Evolutionary conservation across 495 filamentous ascomycete species (phyloP).

Genomic region (Penicillium ucsense): DNA sequence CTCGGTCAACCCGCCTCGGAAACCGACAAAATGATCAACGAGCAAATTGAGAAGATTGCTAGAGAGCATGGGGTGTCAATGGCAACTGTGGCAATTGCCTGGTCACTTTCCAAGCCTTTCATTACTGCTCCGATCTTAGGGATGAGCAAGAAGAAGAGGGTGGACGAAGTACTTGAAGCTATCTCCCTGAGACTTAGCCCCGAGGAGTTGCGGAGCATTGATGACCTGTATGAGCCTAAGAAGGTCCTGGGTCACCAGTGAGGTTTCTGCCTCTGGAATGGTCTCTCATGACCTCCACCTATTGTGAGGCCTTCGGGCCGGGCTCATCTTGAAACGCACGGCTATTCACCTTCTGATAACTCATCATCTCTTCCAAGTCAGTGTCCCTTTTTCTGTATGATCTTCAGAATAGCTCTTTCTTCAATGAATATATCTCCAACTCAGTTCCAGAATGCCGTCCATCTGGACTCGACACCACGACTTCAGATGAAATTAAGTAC

Average conservation of each 20-base stretch:
- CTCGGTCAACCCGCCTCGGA: slow-evolving; percentile 13
- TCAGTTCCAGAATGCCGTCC: no score
- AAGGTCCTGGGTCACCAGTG: slow-evolving; percentile 8
- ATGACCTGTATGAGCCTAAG: slow-evolving; percentile 52
- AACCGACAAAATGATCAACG: slow-evolving; percentile 40
- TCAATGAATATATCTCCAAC: no score
- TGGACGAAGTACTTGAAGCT: slow-evolving; percentile 48
- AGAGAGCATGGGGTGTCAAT: slow-evolving; percentile 48
- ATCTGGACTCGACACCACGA: no score
- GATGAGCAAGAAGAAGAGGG: slow-evolving; percentile 45
- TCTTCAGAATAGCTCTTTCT: no score
- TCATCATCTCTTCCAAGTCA: no score
- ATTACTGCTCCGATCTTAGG: slow-evolving; percentile 54
- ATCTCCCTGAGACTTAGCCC: slow-evolving; percentile 39
- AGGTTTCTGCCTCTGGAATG: not conserved
- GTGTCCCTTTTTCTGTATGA: no score
- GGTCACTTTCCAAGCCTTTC: slow-evolving; percentile 43
- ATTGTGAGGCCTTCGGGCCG: no score
- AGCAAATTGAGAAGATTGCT: slow-evolving; percentile 50
- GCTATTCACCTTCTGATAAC: no score
- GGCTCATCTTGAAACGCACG: no score
- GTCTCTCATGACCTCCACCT: not conserved
- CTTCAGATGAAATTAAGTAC: no score
- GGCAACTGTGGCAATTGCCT: slow-evolving; percentile 53
- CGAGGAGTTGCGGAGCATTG: slow-evolving; percentile 50